Percentiles rank a stretch among this genome's conserved stretches.
Evolutionary conservation across 2,329 filamentous ascomycete genomes (phyloP).

Genomic region (Nothopassalora personata): DNA sequence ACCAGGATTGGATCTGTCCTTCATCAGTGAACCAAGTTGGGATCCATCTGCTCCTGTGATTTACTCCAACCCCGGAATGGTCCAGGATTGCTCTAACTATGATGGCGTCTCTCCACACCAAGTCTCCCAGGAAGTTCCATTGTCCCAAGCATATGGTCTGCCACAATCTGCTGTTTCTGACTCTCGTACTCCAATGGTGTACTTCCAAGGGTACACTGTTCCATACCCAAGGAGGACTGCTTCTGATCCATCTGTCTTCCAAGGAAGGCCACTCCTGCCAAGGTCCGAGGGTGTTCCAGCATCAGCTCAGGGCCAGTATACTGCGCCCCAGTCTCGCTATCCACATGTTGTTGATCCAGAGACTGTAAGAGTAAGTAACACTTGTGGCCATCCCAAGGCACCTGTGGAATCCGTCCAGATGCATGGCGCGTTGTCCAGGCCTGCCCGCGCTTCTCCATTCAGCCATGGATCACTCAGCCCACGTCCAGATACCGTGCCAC

Average conservation of each 20-base stretch:
- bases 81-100: conserved; percentile 3
- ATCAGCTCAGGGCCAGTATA: conserved; percentile 1
- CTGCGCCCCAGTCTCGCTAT: conserved; percentile 8
- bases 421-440: neutral
- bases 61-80: conserved; percentile 8
- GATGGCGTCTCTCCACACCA: conserved; percentile 9
- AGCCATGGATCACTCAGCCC: conserved; percentile 12
- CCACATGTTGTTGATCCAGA: conserved; percentile 6
- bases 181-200: conserved; percentile 8
- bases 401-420: neutral
- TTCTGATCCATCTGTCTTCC: conserved; percentile 16
- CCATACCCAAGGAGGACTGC: conserved; percentile 17
- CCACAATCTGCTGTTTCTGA: conserved; percentile 10
- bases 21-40: conserved; percentile 24
- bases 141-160: conserved; percentile 4
- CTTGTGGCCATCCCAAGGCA: conserved; percentile 1
- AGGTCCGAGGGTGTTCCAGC: conserved; percentile 1
- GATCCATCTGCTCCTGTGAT: conserved; percentile 13
- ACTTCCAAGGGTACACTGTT: conserved; percentile 8
- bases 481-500: conserved; percentile 12
- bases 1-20: conserved; percentile 28
- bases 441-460: conserved; percentile 1
- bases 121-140: neutral
- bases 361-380: conserved; percentile 18
- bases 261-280: conserved; percentile 11